A percentile compares a stretch with the other conserved stretches of the same genome.
Evolutionary conservation across 2,329 filamentous ascomycete genomes (phyloP).

Genomic region (Chrysosporium keratinophilum): DNA sequence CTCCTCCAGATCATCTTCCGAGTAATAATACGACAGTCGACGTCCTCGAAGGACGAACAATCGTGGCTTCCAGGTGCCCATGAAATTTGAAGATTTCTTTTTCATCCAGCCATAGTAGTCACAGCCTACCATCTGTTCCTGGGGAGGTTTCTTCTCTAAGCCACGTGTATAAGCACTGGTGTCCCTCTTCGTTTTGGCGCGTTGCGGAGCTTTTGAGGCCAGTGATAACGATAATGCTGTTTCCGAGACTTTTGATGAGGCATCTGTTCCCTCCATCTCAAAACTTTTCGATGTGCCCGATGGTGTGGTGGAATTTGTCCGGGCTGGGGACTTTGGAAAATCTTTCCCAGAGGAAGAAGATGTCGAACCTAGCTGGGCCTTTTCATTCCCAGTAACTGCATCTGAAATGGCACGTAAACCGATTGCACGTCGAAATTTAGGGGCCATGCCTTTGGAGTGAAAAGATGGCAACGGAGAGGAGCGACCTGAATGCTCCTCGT

Average conservation of each 20-base stretch:
- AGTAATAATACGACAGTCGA: slow-evolving; percentile 90
- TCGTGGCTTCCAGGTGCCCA: slow-evolving; percentile 95
- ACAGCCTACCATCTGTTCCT: slow-evolving; percentile 72
- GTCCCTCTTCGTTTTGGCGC: slow-evolving; percentile 71
- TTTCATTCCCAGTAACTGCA: slow-evolving; percentile 47
- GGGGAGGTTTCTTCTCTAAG: slow-evolving; percentile 66
- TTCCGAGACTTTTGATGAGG: slow-evolving; percentile 38
- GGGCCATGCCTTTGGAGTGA: slow-evolving; percentile 49
- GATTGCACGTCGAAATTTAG: slow-evolving; percentile 48
- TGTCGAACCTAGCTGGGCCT: slow-evolving; percentile 37
- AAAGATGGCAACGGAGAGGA: slow-evolving; percentile 40
- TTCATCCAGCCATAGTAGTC: slow-evolving; percentile 99
- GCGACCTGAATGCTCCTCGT: slow-evolving; percentile 43
- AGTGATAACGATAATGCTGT: slow-evolving; percentile 41
- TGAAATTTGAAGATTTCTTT: slow-evolving; percentile 90
- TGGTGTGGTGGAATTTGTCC: slow-evolving; percentile 63
- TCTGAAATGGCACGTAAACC: slow-evolving; percentile 83
- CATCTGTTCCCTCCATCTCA: slow-evolving; percentile 65
- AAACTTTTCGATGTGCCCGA: slow-evolving; percentile 58
- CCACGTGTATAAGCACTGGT: slow-evolving; percentile 91
- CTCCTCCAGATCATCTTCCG: slow-evolving; percentile 82
- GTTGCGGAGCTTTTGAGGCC: slow-evolving; percentile 43
- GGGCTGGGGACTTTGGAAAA: slow-evolving; percentile 53
- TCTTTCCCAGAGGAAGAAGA: slow-evolving; percentile 40
- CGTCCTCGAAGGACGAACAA: slow-evolving; percentile 91